Conservation (phyloP, 2,329 filamentous ascomycete species). For the Penicillium sp. region DNA sequence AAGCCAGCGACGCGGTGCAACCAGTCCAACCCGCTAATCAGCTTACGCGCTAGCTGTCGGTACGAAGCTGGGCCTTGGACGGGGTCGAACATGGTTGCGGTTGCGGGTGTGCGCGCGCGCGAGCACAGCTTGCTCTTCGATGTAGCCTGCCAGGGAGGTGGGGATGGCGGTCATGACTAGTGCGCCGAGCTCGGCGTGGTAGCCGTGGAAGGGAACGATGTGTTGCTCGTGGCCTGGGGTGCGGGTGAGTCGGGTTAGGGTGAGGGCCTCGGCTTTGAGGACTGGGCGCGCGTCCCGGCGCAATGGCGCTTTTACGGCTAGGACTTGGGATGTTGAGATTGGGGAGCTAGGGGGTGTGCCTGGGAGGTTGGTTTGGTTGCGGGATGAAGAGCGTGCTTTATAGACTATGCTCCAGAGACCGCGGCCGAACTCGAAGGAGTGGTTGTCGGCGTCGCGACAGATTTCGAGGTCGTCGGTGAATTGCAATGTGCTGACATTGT, state of each 20-base stretch:
- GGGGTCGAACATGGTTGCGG: constrained; percentile 47
- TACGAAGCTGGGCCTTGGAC: constrained; percentile 43
- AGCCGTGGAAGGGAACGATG: constrained; percentile 49
- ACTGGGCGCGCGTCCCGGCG: constrained; percentile 43
- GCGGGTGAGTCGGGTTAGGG: constrained; percentile 41
- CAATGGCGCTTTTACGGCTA: constrained; percentile 48
- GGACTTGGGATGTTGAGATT: constrained; percentile 29
- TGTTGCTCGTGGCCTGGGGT: constrained; percentile 35
- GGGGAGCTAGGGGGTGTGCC: constrained; percentile 41
- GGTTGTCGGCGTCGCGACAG: constrained; percentile 28
- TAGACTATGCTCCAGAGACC: constrained; percentile 52
- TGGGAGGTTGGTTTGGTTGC: constrained; percentile 6
- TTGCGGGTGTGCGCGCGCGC: constrained; percentile 35
- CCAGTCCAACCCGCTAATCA: constrained; percentile 46
- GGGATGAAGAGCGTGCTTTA: constrained; percentile 35
- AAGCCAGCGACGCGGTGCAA: constrained; percentile 43
- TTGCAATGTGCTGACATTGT: constrained; percentile 17
- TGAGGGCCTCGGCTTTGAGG: constrained; percentile 44
- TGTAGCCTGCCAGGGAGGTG: constrained; percentile 43
- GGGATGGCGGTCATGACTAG: constrained; percentile 49
- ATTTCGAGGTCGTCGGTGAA: constrained; percentile 39
- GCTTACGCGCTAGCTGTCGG: constrained; percentile 40
- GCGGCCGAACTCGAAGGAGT: constrained; percentile 42
- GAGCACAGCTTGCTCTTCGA: constrained; percentile 35
- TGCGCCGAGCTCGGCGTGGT: constrained; percentile 37